A percentile compares a stretch with the other conserved stretches of the same genome.
Evolutionary conservation across 768 basidiomycete genomes (phyloP).

Genomic region (Russula foetens): DNA sequence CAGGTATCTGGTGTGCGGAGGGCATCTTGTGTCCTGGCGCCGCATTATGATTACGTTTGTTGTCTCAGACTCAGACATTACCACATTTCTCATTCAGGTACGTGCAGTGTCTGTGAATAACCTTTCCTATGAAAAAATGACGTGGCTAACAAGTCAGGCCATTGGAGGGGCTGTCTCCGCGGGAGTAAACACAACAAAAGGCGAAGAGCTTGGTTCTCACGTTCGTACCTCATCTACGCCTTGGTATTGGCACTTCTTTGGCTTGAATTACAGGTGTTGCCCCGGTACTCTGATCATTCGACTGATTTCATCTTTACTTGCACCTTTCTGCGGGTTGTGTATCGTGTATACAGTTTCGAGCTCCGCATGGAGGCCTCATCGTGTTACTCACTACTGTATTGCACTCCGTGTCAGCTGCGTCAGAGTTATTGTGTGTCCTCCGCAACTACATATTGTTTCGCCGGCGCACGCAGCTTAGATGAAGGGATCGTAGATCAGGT

Average conservation of each 20-base stretch:
- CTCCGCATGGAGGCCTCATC: slow-evolving; percentile 35
- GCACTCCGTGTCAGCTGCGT: slow-evolving; percentile 49
- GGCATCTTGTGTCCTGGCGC: slow-evolving; percentile 40
- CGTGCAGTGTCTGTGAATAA: not conserved
- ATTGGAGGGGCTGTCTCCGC: slow-evolving; percentile 41
- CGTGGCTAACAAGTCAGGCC: slow-evolving; percentile 28
- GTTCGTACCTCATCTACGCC: too few species aligned
- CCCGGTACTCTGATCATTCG: slow-evolving; percentile 10
- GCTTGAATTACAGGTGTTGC: slow-evolving; percentile 6
- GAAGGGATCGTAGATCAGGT: slow-evolving; percentile 44
- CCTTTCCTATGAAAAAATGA: not conserved
- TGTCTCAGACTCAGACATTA: slow-evolving; percentile 55
- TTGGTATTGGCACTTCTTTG: too few species aligned
- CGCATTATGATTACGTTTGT: slow-evolving; percentile 53
- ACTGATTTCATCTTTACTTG: too few species aligned
- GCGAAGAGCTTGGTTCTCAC: too few species aligned
- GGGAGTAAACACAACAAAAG: slow-evolving; percentile 30
- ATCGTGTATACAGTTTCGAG: slow-evolving; percentile 35
- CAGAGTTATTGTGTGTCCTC: slow-evolving; percentile 48
- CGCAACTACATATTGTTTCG: not conserved
- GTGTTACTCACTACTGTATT: too few species aligned
- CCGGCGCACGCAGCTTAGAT: not conserved
- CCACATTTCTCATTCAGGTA: slow-evolving; percentile 55
- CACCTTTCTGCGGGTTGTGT: slow-evolving; percentile 30
- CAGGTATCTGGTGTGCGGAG: slow-evolving; percentile 36